phyloP scores from a whole-genome alignment of 1,284 basidiomycete species.

The Trichosporon asahii region DNA sequence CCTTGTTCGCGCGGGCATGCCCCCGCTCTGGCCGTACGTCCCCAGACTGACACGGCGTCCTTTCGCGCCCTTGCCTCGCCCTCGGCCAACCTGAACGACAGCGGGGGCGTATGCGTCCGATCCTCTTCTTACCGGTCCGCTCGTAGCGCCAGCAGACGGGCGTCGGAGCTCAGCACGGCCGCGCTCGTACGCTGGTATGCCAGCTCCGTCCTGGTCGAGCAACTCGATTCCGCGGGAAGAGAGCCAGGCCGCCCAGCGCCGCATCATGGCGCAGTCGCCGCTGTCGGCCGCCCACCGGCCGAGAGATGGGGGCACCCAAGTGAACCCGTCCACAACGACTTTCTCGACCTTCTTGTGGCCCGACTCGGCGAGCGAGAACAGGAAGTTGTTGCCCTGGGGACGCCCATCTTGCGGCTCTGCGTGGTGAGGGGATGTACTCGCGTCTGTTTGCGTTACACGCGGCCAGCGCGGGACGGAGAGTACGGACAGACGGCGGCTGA shows the following conservation, averaged over 20 bases:
- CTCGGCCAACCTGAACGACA: not conserved
- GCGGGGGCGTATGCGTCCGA: not conserved
- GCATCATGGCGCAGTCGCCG: constrained; percentile 44
- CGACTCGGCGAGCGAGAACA: constrained; percentile 16
- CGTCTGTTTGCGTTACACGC: constrained; percentile 14
- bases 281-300: constrained; percentile 38
- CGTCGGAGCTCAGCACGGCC: constrained; percentile 6
- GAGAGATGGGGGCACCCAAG: constrained; percentile 39
- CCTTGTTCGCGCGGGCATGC: not conserved
- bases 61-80: not conserved
- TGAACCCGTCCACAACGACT: constrained; percentile 43
- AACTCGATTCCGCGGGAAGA: constrained; percentile 30
- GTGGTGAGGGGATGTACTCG: constrained; percentile 5
- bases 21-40: constrained; percentile 7
- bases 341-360: constrained; percentile 13
- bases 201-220: constrained; percentile 41
- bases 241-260: constrained; percentile 35
- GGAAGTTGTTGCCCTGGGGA: constrained; percentile 23
- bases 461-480: constrained; percentile 62
- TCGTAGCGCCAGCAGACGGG: not conserved
- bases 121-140: not conserved
- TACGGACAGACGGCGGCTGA: constrained; percentile 53
- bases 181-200: constrained; percentile 23
- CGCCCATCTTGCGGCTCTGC: constrained; percentile 6
- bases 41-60: not conserved